phyloP scores from a whole-genome alignment of 1,139 yeast genomes.

The Candida tetrigidarum region DNA sequence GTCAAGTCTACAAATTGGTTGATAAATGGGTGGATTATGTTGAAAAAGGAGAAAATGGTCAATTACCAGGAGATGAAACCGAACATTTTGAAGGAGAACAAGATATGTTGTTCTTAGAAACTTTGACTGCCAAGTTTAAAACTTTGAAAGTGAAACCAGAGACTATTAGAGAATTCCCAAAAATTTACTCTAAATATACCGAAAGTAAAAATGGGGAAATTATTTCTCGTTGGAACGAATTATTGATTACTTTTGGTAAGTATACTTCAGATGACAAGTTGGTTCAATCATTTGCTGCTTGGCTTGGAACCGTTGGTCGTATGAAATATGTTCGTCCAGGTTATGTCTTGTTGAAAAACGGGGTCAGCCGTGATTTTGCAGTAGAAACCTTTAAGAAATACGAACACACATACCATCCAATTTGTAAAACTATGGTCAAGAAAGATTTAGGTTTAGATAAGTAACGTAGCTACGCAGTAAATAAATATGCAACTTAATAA shows the following conservation, averaged over 20 bases:
- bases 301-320: slow-evolving; percentile 48
- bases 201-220: slow-evolving; percentile 37
- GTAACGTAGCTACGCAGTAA: not conserved
- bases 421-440: slow-evolving; percentile 39
- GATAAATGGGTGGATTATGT: slow-evolving; percentile 28
- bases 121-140: slow-evolving; percentile 29
- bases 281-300: slow-evolving; percentile 31
- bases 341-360: slow-evolving; percentile 31
- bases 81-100: slow-evolving; percentile 36
- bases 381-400: slow-evolving; percentile 27
- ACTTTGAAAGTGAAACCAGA: slow-evolving; percentile 18
- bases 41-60: slow-evolving; percentile 11
- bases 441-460: slow-evolving; percentile 31
- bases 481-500: not conserved
- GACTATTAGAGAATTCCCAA: slow-evolving; percentile 24
- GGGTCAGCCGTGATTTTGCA: slow-evolving; percentile 36
- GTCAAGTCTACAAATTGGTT: slow-evolving; percentile 31
- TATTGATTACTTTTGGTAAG: slow-evolving; percentile 33
- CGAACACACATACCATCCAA: slow-evolving; percentile 40
- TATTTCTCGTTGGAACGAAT: slow-evolving; percentile 33
- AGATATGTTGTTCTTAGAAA: slow-evolving; percentile 38
- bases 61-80: slow-evolving; percentile 22
- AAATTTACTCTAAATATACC: slow-evolving; percentile 30
- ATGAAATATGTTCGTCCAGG: slow-evolving; percentile 51
- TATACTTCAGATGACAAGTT: slow-evolving; percentile 22